Percentiles rank a stretch among this genome's conserved stretches.
Conservation (phyloP, 2,329 filamentous ascomycete species). For the Colletotrichum horii region DNA sequence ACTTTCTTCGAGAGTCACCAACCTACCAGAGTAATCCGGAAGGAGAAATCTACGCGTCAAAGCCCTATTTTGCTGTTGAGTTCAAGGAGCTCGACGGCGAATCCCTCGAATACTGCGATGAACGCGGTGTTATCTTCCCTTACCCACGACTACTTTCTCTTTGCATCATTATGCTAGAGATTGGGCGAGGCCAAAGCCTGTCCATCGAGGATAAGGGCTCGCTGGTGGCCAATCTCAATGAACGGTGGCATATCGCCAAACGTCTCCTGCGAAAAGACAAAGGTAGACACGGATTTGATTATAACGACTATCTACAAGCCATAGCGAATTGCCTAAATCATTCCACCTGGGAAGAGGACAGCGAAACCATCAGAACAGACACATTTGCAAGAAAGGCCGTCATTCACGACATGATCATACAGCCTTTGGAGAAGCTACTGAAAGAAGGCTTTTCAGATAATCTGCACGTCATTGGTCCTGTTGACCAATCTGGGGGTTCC, state of each 20-base stretch:
- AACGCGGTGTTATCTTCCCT: neutral
- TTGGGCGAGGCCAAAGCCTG: neutral
- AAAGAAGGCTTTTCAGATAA: neutral
- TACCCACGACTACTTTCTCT: neutral
- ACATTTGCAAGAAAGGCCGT: neutral
- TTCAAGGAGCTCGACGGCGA: neutral
- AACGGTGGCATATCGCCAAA: neutral
- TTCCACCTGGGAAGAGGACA: neutral
- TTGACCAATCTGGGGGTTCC: neutral
- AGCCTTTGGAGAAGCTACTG: neutral
- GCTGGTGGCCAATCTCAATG: neutral
- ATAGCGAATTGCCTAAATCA: neutral
- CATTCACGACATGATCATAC: neutral
- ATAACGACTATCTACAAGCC: neutral
- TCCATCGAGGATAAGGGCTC: neutral
- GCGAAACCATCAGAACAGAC: neutral
- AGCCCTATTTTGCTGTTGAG: neutral
- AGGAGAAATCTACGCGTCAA: neutral
- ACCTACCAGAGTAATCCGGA: neutral
- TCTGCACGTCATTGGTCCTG: neutral
- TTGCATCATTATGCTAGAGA: neutral
- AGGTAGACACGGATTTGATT: neutral
- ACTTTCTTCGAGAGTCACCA: neutral
- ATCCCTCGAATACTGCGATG: neutral
- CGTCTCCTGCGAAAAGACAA: neutral